Evolutionary conservation across 768 basidiomycete genomes (phyloP), one percentile per base, ranked within the genome.

Genomic region (Phaeolepiota aurea): DNA sequence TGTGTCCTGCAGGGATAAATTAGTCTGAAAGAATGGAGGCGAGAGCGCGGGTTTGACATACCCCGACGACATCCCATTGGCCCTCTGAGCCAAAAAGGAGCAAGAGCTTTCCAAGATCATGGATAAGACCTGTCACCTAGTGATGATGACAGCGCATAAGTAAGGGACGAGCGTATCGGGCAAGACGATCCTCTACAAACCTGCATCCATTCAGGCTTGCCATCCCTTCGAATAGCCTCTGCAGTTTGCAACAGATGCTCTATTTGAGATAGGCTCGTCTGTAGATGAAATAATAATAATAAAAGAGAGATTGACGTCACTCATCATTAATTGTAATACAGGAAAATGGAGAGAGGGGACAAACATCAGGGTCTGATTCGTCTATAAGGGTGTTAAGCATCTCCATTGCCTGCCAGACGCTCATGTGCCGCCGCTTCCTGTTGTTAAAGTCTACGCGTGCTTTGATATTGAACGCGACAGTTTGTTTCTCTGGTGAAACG

Each of bases 1-100:
- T 15, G 69, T 69, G 52, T 70, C 68, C 67, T 71, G 44, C 32
- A 23, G 37, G 22, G 25, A 46, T 32, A 40, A 44, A 44, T 49
- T 32, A 30, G 30, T 54, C 19, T 49, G 47, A 21, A 20, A 49
- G n/a, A 28, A 18, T 21, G 36, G 14, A 18, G 36, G 38, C 16
- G 23, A 30, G 15, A 32, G 41, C 33, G 38, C 5, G 22, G 22
- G 50, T 10, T 40, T 33, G 32, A 69, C 69, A 52, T 60, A 85
- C 85, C 37, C 90, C 91, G 19, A 94, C 91, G 37, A 93, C 90
- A 47, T 91, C 90, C 91, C 91, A 94, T 62, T 93, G 90, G 4
- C 90, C 90, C 55, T 87, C 69, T 2, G 87, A 85, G 20, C 80
- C 85, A 55, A 89, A 90, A 47, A 93, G 71, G 56, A 80, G 76